Evolutionary conservation across 2,329 filamentous ascomycete genomes (phyloP).

Genomic region (Colletotrichum sidae): DNA sequence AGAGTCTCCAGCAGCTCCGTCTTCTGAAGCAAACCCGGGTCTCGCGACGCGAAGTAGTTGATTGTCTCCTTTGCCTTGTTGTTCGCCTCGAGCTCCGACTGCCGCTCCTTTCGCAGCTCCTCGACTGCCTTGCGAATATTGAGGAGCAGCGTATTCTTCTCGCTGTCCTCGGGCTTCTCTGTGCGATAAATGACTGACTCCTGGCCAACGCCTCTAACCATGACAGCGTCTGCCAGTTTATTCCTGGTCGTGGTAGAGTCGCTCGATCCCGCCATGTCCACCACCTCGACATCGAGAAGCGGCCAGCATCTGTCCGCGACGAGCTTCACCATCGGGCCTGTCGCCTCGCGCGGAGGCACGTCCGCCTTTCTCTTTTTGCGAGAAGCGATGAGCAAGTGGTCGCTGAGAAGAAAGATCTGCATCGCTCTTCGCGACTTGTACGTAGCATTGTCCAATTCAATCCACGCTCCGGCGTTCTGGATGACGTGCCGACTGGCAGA

Average conservation of each 20-base stretch:
- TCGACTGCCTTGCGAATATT: slow-evolving; percentile 95
- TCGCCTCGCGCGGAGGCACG: slow-evolving; percentile 60
- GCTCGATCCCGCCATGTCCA: slow-evolving; percentile 81
- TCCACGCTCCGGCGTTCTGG: slow-evolving; percentile 92
- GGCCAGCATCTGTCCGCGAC: slow-evolving; percentile 96
- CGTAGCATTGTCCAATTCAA: slow-evolving; percentile 96
- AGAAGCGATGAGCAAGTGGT: slow-evolving; percentile 90
- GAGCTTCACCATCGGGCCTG: slow-evolving; percentile 75
- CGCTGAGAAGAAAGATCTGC: slow-evolving; percentile 92
- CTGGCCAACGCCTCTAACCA: slow-evolving; percentile 84
- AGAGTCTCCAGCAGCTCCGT: slow-evolving; percentile 82
- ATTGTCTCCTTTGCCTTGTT: slow-evolving; percentile 87
- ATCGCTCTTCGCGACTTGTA: slow-evolving; percentile 93
- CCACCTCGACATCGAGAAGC: slow-evolving; percentile 89
- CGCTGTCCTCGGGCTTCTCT: slow-evolving; percentile 80
- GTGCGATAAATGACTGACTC: slow-evolving; percentile 96
- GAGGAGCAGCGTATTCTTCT: slow-evolving; percentile 84
- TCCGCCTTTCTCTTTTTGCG: slow-evolving; percentile 93
- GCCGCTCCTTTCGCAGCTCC: slow-evolving; percentile 85
- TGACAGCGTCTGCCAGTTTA: slow-evolving; percentile 86
- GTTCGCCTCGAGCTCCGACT: slow-evolving; percentile 88
- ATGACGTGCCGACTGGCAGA: slow-evolving; percentile 92
- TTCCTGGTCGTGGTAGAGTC: slow-evolving; percentile 65
- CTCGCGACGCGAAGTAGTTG: slow-evolving; percentile 85
- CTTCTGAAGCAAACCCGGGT: slow-evolving; percentile 81